A percentile compares a stretch with the other conserved stretches of the same genome.
Conservation (phyloP, 2,329 filamentous ascomycete species). For the Trichophyton benhamiae region DNA sequence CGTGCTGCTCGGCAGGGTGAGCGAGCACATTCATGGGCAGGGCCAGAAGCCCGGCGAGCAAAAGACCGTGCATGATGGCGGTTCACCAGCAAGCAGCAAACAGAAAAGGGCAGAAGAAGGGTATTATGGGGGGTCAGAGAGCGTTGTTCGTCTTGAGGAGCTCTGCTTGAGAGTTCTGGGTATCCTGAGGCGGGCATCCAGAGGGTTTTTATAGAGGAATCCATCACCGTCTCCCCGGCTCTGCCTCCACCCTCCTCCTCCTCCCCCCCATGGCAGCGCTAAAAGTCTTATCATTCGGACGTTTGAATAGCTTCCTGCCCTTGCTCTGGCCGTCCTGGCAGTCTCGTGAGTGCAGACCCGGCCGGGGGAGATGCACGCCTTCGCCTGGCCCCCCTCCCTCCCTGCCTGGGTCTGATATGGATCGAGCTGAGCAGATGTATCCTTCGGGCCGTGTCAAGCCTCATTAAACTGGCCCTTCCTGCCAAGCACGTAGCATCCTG, state of each 20-base stretch:
- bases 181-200: neutral
- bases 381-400: too few relatives aligned
- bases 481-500: neutral
- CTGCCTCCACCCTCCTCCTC: too few relatives aligned
- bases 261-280: neutral
- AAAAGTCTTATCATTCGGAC: conserved; percentile 1
- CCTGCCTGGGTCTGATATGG: too few relatives aligned
- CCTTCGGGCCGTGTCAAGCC: neutral
- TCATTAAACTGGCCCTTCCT: neutral
- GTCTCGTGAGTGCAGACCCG: neutral
- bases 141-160: conserved; percentile 1
- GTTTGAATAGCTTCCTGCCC: neutral
- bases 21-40: conserved; percentile 2
- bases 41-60: conserved; percentile 5
- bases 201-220: neutral
- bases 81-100: neutral
- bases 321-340: neutral
- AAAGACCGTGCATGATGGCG: conserved; percentile 4
- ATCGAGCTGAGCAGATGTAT: neutral
- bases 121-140: neutral
- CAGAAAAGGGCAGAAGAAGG: neutral
- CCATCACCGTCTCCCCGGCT: too few relatives aligned
- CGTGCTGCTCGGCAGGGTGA: neutral
- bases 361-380: neutral
- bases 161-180: neutral